Evolutionary conservation across 495 filamentous ascomycete genomes (phyloP), one percentile per base, ranked within the genome.

Genomic region (Tuber umbilicatum): DNA sequence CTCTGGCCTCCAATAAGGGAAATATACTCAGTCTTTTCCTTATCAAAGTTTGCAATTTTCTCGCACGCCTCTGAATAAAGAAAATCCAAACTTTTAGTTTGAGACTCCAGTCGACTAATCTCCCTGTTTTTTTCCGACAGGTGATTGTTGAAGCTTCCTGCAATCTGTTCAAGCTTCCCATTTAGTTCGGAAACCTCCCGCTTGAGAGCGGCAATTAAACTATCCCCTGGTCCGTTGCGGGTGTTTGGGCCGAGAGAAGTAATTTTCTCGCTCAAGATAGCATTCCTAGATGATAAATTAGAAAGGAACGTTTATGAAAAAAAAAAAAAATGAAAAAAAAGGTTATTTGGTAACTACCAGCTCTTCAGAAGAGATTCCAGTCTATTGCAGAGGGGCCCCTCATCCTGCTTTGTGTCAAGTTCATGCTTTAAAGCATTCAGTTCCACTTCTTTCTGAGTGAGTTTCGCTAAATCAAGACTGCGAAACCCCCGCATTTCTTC

Each of bases 11-110:
- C 78, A 17, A 76, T 72, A 42, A n/a, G 43, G 21, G 74, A 64
- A 50, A 81, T 74, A 55, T 77, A 80, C 27, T 50, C 72, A 0
- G 74, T 69, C 68, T 73, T 77, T 72, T 81, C 79, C n/a, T 71
- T 71, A n/a, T 72, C 75, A 31, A 80, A 81, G n/a, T 39, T 68
- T 21, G 73, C 70, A n/a, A 80, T 74, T 31, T 60, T 72, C 39
- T 78, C 50, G n/a, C 55, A 42, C 19, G 55, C 68, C 60, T 75
- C 55, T 37, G 64, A 72, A 27, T 64, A 35, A 35, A 64, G 27
- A 64, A 27, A 6, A 17, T 64, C 55, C 31, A 64, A 64, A 35
- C 55, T 64, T 35, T 35, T 64, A 35, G 31, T 27, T 64, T 64
- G 27, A 35, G 55, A 35, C 6, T 64, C 55, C 55, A 64, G 31